Evolutionary conservation across 352 stramenopile genomes (phyloP).

Genomic region (Pythium plurisporium): DNA sequence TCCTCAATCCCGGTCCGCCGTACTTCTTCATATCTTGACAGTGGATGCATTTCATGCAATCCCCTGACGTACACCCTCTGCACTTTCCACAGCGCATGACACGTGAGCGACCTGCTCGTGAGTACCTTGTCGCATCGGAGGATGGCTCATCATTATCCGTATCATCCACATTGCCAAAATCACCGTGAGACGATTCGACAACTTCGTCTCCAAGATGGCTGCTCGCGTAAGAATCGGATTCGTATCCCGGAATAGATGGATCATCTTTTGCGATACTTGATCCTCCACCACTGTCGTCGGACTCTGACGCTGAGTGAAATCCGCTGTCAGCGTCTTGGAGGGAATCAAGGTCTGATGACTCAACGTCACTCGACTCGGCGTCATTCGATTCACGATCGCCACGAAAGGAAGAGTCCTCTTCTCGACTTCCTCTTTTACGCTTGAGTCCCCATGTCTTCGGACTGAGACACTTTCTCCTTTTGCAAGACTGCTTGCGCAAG

Average conservation of each 20-base stretch:
- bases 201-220: conserved; percentile 15
- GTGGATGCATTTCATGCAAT: conserved; percentile 76
- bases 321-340: not conserved
- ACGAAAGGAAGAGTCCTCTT: not conserved
- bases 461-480: conserved; percentile 78
- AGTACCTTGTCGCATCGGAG: conserved; percentile 34
- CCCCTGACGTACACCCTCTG: conserved; percentile 53
- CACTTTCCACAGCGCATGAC: conserved; percentile 79
- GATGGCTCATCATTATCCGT: conserved; percentile 26
- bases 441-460: conserved; percentile 53
- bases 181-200: not conserved
- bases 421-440: conserved; percentile 10
- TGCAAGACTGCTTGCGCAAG: conserved; percentile 85
- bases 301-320: conserved; percentile 1
- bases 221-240: conserved; percentile 19
- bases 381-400: conserved; percentile 2
- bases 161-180: not conserved
- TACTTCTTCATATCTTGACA: conserved; percentile 87
- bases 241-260: not conserved
- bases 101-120: conserved; percentile 39
- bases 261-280: not conserved
- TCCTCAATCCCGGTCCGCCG: conserved; percentile 66
- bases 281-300: conserved; percentile 12
- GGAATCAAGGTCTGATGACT: conserved; percentile 12
- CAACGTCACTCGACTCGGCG: conserved; percentile 10